Conservation (phyloP, 805 yeast species). For the Myxozyma udenii region DNA sequence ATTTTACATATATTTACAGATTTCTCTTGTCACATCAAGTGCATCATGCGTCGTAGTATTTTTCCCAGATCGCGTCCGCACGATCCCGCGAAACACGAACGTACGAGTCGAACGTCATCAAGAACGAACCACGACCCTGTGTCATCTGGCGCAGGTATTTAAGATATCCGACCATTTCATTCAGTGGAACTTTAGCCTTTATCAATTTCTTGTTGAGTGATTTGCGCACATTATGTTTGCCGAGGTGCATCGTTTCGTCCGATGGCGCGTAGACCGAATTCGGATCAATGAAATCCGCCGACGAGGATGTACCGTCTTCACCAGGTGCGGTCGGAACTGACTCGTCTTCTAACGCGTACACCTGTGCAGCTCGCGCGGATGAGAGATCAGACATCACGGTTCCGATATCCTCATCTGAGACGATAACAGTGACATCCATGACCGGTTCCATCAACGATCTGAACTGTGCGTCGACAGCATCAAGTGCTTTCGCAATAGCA, state of each 20-base stretch:
- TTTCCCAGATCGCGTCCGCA: slow-evolving; percentile 23
- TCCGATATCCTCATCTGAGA: slow-evolving; percentile 72
- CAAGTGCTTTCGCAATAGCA: slow-evolving; percentile 45
- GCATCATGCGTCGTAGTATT: neutral
- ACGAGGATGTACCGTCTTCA: neutral
- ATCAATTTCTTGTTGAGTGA: slow-evolving; percentile 43
- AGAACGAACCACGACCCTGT: slow-evolving; percentile 82
- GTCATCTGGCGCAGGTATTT: slow-evolving; percentile 75
- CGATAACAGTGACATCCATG: slow-evolving; percentile 70
- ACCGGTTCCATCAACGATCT: slow-evolving; percentile 78
- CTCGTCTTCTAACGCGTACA: slow-evolving; percentile 64
- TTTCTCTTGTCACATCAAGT: no score
- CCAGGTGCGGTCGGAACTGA: slow-evolving; percentile 34
- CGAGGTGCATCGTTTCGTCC: slow-evolving; percentile 50
- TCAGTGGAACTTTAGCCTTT: slow-evolving; percentile 77
- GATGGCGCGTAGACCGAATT: slow-evolving; percentile 67
- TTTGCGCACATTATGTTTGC: slow-evolving; percentile 40
- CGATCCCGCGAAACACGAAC: slow-evolving; percentile 59
- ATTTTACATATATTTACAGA: no score
- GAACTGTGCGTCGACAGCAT: slow-evolving; percentile 23
- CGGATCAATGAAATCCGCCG: slow-evolving; percentile 12
- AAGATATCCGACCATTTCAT: slow-evolving; percentile 87
- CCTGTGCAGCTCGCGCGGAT: slow-evolving; percentile 70
- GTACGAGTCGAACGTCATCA: slow-evolving; percentile 76
- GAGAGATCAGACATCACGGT: slow-evolving; percentile 80